Evolutionary conservation across 2,329 filamentous ascomycete species (phyloP).

Genomic region (Colletotrichum echinochloae): DNA sequence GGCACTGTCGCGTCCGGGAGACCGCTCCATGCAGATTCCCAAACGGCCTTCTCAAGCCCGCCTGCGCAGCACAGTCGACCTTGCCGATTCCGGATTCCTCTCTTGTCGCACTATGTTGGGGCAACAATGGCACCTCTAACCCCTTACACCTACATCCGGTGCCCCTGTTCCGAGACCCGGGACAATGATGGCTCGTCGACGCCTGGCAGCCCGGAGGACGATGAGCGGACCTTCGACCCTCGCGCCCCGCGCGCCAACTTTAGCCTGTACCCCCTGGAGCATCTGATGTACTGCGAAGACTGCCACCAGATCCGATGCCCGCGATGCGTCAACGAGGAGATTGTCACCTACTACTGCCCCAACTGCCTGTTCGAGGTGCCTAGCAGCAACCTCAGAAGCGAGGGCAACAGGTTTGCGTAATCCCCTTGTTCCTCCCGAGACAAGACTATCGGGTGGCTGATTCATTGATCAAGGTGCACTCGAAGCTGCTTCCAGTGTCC

Average conservation of each 20-base stretch:
- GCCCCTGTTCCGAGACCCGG: conserved; percentile 68
- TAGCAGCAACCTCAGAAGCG: conserved; percentile 89
- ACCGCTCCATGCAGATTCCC: conserved; percentile 28
- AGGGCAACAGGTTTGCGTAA: conserved; percentile 83
- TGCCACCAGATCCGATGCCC: conserved; percentile 96
- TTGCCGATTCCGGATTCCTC: conserved; percentile 3
- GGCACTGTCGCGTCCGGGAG: conserved; percentile 25
- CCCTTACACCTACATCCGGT: conserved; percentile 76
- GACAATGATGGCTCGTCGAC: conserved; percentile 47
- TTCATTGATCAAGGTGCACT: conserved; percentile 75
- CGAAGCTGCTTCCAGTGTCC: conserved; percentile 97
- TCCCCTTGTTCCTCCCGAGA: background rate
- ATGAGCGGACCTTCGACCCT: conserved; percentile 87
- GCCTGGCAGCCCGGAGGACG: conserved; percentile 67
- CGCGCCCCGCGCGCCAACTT: conserved; percentile 87
- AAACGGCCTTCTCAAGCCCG: conserved; percentile 17
- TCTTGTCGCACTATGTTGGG: conserved; percentile 27
- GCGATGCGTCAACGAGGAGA: conserved; percentile 91
- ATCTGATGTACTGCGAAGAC: conserved; percentile 96
- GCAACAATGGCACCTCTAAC: conserved; percentile 62
- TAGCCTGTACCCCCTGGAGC: conserved; percentile 91
- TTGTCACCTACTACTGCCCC: conserved; percentile 94
- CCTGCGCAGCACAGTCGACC: conserved; percentile 6
- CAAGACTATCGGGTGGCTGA: conserved; percentile 16
- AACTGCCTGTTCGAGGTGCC: conserved; percentile 96